phyloP scores from a whole-genome alignment of 2,329 filamentous ascomycete species.

The Chrysoporthe cubensis region DNA sequence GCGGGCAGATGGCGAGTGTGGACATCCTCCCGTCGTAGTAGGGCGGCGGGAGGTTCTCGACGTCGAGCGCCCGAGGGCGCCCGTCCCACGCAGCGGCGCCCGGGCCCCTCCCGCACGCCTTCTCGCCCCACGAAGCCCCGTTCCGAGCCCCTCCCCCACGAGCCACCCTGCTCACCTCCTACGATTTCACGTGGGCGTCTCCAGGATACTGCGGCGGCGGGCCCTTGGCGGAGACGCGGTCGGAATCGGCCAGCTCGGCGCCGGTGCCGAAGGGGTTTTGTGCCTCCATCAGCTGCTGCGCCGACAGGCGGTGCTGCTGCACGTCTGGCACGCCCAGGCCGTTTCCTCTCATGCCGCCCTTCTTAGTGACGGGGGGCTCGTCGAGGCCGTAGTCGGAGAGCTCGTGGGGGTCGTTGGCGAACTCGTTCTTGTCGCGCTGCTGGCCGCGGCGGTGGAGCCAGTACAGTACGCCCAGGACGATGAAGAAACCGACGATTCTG shows the following conservation, averaged over 20 bases:
- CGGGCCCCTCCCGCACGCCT: neutral
- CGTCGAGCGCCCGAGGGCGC: neutral
- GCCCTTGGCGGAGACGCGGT: conserved; percentile 13
- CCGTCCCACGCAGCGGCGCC: neutral
- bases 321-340: neutral
- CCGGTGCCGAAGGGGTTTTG: conserved; percentile 25
- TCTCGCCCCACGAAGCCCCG: neutral
- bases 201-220: conserved; percentile 27
- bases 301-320: conserved; percentile 20
- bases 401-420: conserved; percentile 32
- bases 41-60: neutral
- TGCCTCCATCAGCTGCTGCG: conserved; percentile 24
- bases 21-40: conserved; percentile 2
- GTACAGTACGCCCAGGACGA: conserved; percentile 21
- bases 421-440: conserved; percentile 30
- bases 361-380: conserved; percentile 36
- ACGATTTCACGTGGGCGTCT: conserved; percentile 22
- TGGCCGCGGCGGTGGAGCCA: conserved; percentile 24
- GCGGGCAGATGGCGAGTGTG: neutral
- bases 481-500: conserved; percentile 22
- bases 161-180: conserved; percentile 11
- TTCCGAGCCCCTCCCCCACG: neutral
- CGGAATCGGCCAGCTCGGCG: conserved; percentile 22
- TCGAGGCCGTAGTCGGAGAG: conserved; percentile 48
- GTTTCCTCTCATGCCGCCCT: conserved; percentile 7